Evolutionary conservation across 768 basidiomycete species (phyloP), one percentile per base, ranked within the genome.

Genomic region (Suillus weaverae): DNA sequence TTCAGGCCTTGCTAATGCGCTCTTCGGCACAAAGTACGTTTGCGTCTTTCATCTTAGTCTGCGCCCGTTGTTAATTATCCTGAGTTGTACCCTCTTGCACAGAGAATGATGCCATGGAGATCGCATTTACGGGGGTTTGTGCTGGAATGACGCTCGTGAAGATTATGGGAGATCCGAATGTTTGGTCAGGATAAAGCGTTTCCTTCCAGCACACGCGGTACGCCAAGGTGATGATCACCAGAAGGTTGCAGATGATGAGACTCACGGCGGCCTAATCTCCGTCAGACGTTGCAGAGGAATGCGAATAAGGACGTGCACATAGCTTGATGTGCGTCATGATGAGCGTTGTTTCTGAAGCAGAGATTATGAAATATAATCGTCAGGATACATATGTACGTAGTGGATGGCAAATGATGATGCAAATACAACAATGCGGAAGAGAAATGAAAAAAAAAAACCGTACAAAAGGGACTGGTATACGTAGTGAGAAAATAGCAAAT

Each of bases 231-330:
- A 62, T 36, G 36, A 62, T 38, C 13, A 62, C 62, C 36, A 62
- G 13, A 16, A 62, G 35, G 54, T 62, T 62, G 54, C 62, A 62
- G 35, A 62, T 41, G 26, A 60, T 20, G 7, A 62, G 39, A 36
- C 54, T 59, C 18, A 62, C 56, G 11, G 62, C 56, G 22, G 39
- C 39, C 62, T 62, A 38, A 26, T 16, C 16, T 30, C 39, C n/a
- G 32, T 41, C 56, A 60, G 33, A 13, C n/a, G 5, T 54, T 54
- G 11, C 33, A 54, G 11, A 54, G 20, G 20, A 11, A 33, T 16
- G 20, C 6, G 26, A n/a, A 39, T 22, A 33, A 8, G n/a, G 6
- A 5, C 10, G 20, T 30, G 11, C 11, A 4, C 60, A n/a, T 51
- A 61, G 48, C 60, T 61, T 61, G 26, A 61, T n/a, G 10, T 61